Conservation (phyloP, 129 eudicot genomes). For the sunflower (Helianthus annuus) region DNA sequence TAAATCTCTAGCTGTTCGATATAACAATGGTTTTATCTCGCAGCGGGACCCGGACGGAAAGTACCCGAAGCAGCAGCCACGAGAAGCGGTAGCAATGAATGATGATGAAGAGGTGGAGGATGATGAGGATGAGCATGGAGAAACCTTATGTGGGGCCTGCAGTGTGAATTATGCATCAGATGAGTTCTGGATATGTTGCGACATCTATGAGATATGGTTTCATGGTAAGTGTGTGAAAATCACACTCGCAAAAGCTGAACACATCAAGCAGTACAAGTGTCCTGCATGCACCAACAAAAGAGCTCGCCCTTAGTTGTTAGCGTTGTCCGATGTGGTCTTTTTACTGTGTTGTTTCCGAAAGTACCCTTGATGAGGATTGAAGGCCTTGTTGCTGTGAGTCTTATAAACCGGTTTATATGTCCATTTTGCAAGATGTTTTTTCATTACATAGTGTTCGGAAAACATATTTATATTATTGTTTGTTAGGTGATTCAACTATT, state of each 20-base stretch:
- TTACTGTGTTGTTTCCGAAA: constrained; percentile 65
- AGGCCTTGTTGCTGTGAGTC: constrained; percentile 96
- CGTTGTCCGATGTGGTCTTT: neutral
- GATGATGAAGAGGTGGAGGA: constrained; percentile 63
- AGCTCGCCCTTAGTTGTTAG: constrained; percentile 40
- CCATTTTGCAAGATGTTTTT: constrained; percentile 11
- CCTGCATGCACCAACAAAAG: constrained; percentile 77
- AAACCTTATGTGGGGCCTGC: constrained; percentile 74
- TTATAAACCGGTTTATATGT: constrained; percentile 8
- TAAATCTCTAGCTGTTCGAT: neutral
- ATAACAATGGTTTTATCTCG: neutral
- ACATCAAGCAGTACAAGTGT: constrained; percentile 81
- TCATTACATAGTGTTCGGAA: neutral
- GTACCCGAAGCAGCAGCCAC: constrained; percentile 45
- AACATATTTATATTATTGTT: constrained; percentile 9
- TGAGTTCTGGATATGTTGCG: constrained; percentile 94
- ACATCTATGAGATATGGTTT: constrained; percentile 79
- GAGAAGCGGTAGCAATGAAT: constrained; percentile 8
- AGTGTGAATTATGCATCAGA: constrained; percentile 67
- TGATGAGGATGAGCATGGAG: constrained; percentile 70
- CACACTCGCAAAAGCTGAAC: constrained; percentile 84
- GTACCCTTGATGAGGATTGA: constrained; percentile 94
- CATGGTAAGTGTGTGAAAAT: constrained; percentile 91
- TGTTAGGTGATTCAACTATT: constrained; percentile 87
- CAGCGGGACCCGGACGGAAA: constrained; percentile 48